Conservation (phyloP, 805 yeast species). For the Lachancea mirantina region DNA sequence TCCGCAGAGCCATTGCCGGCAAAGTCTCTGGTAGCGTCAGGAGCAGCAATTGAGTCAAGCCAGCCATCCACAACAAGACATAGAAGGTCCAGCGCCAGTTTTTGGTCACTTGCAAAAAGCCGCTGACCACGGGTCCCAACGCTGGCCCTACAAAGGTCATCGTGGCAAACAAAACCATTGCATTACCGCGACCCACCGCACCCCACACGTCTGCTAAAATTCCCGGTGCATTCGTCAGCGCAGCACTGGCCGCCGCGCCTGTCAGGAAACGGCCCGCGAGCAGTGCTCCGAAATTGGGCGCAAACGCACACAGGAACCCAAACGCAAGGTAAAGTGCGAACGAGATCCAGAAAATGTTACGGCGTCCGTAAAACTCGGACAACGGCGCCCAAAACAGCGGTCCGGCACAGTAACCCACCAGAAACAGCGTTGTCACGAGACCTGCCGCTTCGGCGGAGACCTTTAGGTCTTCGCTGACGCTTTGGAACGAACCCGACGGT, state of each 20-base stretch:
- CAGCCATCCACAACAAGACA: no score
- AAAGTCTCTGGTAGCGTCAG: no score
- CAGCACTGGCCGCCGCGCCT: constrained; percentile 66
- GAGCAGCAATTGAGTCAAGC: no score
- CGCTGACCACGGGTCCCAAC: constrained; percentile 80
- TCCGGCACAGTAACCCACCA: constrained; percentile 59
- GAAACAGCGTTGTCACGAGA: constrained; percentile 51
- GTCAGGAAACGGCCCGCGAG: constrained; percentile 58
- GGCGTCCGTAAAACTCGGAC: constrained; percentile 56
- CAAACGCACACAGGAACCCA: constrained; percentile 54
- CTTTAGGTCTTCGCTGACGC: no score
- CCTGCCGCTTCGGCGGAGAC: constrained; percentile 52
- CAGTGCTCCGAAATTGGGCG: constrained; percentile 52
- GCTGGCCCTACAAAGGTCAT: constrained; percentile 81
- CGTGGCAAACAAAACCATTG: constrained; percentile 62
- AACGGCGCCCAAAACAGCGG: constrained; percentile 58
- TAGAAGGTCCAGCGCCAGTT: no score
- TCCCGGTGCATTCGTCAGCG: no score
- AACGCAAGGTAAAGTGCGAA: constrained; percentile 50
- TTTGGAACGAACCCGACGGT: no score
- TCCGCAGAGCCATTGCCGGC: no score
- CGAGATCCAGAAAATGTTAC: constrained; percentile 48
- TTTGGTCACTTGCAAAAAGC: no score
- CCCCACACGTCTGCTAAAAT: no score
- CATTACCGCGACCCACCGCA: constrained; percentile 51